Base-by-base conservation (phyloP, 1,284 basidiomycete species). In the Erythrobasidium hasegawianum region DNA sequence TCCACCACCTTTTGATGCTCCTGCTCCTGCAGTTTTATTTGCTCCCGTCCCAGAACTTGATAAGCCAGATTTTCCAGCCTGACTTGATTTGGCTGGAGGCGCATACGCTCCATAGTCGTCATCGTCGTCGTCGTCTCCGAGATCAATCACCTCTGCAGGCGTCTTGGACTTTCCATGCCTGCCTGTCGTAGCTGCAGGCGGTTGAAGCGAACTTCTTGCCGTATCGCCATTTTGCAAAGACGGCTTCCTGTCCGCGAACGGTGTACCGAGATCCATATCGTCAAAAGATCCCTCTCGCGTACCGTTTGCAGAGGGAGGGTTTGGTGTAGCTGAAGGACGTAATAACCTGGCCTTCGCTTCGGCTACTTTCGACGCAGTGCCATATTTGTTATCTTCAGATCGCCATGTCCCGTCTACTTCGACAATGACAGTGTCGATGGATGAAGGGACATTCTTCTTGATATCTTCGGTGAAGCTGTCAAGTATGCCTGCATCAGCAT, bases 321-420 rank as follows among this genome's bases (percentile, higher is more conserved):
- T 16, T 47, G 56, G 27, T 9, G n/a, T n/a, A n/a, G n/a, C n/a
- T n/a, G 56, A 41, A 10, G 14, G 24, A 45, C 33, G 56, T 39
- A 38, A 22, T 40, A n/a, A 16, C 33, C 10, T 14, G 14, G 56
- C n/a, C 20, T 29, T 52, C 20, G 10, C 38, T 24, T 68, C 59
- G 2, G 54, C 14, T 13, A 54, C 61, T 58, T 67, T 59, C 16
- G 24, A 40, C 10, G 79, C 75, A 10, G 90, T 92, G 1, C 84
- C 90, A 73, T 85, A 87, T 76, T 87, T 89, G 78, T 88, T 84
- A 77, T 97, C 90, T 16, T 84, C 80, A 0, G 92, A 92, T 75
- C 95, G 92, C 96, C 96, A 99, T 74, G 92, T 86, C 0, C 92
- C 94, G 75, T 95, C 87, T 0, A 92, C 85, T 77, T 98, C 94